phyloP scores from a whole-genome alignment of 78 protist species.

The Pelomyxa schiedti region DNA sequence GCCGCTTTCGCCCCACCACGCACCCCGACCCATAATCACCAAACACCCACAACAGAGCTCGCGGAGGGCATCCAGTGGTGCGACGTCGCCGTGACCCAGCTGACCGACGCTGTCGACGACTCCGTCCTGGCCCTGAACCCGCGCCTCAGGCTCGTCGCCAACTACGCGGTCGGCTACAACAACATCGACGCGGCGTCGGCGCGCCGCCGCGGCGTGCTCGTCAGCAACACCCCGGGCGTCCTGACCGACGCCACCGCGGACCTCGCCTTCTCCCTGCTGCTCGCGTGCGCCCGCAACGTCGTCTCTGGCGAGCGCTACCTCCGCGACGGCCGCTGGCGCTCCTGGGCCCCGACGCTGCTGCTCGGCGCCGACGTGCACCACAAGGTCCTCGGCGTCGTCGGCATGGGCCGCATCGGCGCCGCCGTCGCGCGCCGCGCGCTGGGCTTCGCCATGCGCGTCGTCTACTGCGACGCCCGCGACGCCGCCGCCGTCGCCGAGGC shows the following conservation, averaged over 20 bases:
- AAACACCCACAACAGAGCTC: not conserved
- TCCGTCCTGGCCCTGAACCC: not conserved
- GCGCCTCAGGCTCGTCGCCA: not conserved
- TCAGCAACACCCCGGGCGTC: constrained; percentile 24
- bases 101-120: not conserved
- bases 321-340: constrained; percentile 2
- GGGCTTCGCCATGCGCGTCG: constrained; percentile 34
- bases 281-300: constrained; percentile 14
- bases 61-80: not conserved
- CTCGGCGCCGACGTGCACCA: constrained; percentile 32
- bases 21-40: not conserved
- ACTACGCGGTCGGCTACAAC: constrained; percentile 29
- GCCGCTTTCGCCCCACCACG: not conserved
- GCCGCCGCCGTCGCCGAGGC: not conserved
- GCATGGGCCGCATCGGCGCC: constrained; percentile 50
- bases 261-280: constrained; percentile 14
- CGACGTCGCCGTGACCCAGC: not conserved
- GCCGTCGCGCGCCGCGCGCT: constrained; percentile 19
- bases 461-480: not conserved
- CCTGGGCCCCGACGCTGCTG: not conserved
- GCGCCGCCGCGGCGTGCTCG: not conserved
- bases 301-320: not conserved
- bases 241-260: constrained; percentile 33
- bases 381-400: constrained; percentile 38
- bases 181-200: constrained; percentile 4